A percentile compares a stretch with the other conserved stretches of the same genome.
phyloP scores from a whole-genome alignment of 257 asterid species.

The Lantana camara region DNA sequence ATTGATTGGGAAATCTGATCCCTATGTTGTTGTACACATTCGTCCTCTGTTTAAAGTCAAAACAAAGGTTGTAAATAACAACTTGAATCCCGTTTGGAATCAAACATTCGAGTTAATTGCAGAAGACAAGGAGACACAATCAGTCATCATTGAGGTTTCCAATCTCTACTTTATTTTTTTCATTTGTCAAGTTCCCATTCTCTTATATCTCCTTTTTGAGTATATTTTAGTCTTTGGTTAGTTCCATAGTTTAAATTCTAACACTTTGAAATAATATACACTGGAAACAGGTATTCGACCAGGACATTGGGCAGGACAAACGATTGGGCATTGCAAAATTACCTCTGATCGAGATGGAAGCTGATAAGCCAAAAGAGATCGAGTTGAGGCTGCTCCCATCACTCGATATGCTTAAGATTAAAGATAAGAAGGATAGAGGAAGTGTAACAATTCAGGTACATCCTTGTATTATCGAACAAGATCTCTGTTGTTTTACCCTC shows the following conservation, averaged over 20 bases:
- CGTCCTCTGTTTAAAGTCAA: constrained; percentile 93
- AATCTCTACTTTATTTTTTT: constrained; percentile 24
- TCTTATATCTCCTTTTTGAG: not conserved
- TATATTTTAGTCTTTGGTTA: not conserved
- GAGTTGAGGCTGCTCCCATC: constrained; percentile 71
- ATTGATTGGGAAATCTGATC: constrained; percentile 96
- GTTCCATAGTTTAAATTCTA: not conserved
- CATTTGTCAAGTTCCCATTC: constrained; percentile 6
- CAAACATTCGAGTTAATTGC: constrained; percentile 75
- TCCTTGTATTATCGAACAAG: not conserved
- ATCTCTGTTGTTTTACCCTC: not conserved
- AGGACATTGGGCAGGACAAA: constrained; percentile 93
- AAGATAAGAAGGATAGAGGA: constrained; percentile 94
- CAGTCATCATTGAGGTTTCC: constrained; percentile 77
- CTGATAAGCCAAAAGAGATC: constrained; percentile 60
- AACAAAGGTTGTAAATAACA: constrained; percentile 86
- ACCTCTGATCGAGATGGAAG: constrained; percentile 70
- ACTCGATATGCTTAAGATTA: constrained; percentile 84
- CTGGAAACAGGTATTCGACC: constrained; percentile 69
- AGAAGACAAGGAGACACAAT: constrained; percentile 98
- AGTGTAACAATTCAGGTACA: constrained; percentile 70
- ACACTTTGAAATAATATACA: not conserved
- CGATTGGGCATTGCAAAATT: constrained; percentile 70
- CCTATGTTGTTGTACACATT: constrained; percentile 71
- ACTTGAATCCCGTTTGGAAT: constrained; percentile 93